Evolutionary conservation across 2,329 filamentous ascomycete species (phyloP).

Genomic region (Zalaria obscura): DNA sequence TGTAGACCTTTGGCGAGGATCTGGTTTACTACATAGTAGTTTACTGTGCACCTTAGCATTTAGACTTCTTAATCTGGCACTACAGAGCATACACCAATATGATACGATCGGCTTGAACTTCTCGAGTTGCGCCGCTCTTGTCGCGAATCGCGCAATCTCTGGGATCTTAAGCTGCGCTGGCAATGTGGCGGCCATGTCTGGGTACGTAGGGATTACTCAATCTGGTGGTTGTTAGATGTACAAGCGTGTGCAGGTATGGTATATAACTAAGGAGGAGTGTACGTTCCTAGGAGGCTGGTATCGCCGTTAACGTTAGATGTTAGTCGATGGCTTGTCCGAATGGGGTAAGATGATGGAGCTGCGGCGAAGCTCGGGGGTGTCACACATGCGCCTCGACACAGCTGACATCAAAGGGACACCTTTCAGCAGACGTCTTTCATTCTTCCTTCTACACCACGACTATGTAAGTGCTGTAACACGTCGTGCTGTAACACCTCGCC

Average conservation of each 20-base stretch:
- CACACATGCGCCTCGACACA: too few relatives aligned
- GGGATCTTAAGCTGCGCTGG: conserved; percentile 53
- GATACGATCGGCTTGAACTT: conserved; percentile 73
- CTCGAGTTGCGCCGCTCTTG: conserved; percentile 73
- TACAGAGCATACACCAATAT: conserved; percentile 73
- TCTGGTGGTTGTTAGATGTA: background rate
- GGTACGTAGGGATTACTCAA: background rate
- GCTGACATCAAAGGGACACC: too few relatives aligned
- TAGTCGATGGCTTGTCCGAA: too few relatives aligned
- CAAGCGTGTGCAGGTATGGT: background rate
- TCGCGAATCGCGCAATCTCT: conserved; percentile 72
- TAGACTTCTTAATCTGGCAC: background rate
- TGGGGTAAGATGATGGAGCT: background rate
- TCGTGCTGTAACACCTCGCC: conserved; percentile 5
- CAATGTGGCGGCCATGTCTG: conserved; percentile 55
- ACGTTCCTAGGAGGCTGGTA: too few relatives aligned
- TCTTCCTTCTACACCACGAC: background rate
- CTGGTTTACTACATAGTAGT: conserved; percentile 87
- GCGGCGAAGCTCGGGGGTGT: too few relatives aligned
- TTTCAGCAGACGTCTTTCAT: too few relatives aligned
- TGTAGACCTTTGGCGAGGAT: conserved; percentile 74
- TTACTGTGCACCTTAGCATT: conserved; percentile 37
- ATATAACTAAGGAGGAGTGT: too few relatives aligned
- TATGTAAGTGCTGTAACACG: background rate
- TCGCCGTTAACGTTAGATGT: too few relatives aligned